Evolutionary conservation across 371 early-diverging fungal species (phyloP), one percentile per base, ranked within the genome.

Genomic region (Mycotypha africana): DNA sequence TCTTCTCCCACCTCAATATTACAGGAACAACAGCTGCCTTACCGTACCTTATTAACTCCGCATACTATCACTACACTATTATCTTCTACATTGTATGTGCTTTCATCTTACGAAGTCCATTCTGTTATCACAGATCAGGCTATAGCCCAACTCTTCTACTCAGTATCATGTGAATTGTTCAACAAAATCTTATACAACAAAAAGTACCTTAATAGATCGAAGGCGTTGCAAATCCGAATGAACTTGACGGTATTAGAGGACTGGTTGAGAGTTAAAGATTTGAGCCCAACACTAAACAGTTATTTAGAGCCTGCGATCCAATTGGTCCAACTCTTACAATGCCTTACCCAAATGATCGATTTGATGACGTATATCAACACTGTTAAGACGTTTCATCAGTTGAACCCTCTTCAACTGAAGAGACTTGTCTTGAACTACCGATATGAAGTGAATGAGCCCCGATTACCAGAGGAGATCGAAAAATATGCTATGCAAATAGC

Each of bases 181-280:
- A 94, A 94, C 57, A 79, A 79, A 2, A 85, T 96, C 54, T 58
- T 94, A 40, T 70, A 72, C 6, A 79, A 75, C 53, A 79, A 83
- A 42, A 79, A 81, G 33, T 84, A 83, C 40, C 74, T 88, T 52
- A 84, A 84, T 47, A 84, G 94, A 8, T 79, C 86, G 19, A 80
- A 80, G 42, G 94, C 94, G 0, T 67, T 91, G 41, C 90, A 87
- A 62, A 84, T 93, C 7, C 85, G 88, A 16, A 79, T 91, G 74
- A 96, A 94, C 52, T 42, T 93, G 19, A 77, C 86, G 0, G 67
- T 66, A 4, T 38, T 95, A 11, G 88, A 86, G 51, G 92, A 93
- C 44, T 93, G 94, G 94, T 65, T 89, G 17, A 78, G 89, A 33
- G 70, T 67, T 12, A 74, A 78, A 38, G 60, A 58, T 10, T 38